Evolutionary conservation across 2,329 filamentous ascomycete genomes (phyloP), one percentile per base, ranked within the genome.

Genomic region (Aureobasidium sp.): DNA sequence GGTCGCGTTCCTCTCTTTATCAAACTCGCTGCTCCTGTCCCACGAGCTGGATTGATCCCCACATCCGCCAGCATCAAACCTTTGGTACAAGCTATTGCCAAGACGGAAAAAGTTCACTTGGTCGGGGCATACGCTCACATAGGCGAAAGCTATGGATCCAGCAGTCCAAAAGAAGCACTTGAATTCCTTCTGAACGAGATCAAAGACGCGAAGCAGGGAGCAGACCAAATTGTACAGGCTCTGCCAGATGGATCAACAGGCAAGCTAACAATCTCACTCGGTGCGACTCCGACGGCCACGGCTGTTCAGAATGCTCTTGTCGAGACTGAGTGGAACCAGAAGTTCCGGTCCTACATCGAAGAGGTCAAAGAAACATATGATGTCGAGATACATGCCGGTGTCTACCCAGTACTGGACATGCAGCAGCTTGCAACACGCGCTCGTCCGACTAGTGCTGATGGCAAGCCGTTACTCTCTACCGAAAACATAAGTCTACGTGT

Each of bases 391-490:
- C 89, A 92, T 69, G 88, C 88, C 0, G 88, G 88, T 31, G 86
- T 89, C 2, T 93, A 92, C 69, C 84, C 88, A 0, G 78, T 85
- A 3, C 80, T 93, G 9, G 89, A 94, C 70, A 77, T 92, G 66
- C 89, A 94, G 70, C 89, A 94, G 71, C 77, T 93, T 1, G 84
- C 88, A 0, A 89, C 88, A 0, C 83, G 86, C 66, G 85, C 87
- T 4, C 73, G 80, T 0, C 77, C 79, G 3, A 67, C 71, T 0
- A 67, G 68, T 69, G 23, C 71, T 10, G 65, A 65, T 10, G 62
- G 55, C 5, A 62, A 66, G 46, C 69, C 64, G 21, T 61, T 71
- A 67, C 66, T 72, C 65, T 78, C 77, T 15, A 78, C 78, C 64
- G 71, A 77, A 3, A 81, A 85, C 65, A 79, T 93, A 31, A 88